phyloP scores from a whole-genome alignment of 495 filamentous ascomycete genomes.

The Aspergillus baeticus region DNA sequence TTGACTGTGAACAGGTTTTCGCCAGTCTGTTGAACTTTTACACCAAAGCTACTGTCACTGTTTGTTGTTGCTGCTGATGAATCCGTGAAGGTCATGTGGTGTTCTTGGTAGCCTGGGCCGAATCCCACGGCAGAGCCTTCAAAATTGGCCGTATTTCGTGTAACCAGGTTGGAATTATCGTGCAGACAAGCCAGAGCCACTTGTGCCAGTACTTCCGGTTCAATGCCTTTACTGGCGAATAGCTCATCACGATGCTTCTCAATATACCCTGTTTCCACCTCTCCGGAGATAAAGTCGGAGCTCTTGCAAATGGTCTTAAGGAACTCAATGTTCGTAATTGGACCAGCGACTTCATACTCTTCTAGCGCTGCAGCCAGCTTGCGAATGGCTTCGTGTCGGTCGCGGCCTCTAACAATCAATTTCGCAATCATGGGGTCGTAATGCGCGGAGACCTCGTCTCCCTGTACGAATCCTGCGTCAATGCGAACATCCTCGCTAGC shows the following conservation, averaged over 20 bases:
- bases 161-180: conserved; percentile 27
- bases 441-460: conserved; percentile 89
- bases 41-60: conserved; percentile 50
- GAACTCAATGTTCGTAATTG: conserved; percentile 96
- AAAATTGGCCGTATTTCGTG: conserved; percentile 21
- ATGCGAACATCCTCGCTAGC: conserved; percentile 72
- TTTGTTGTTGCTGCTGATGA: conserved; percentile 20
- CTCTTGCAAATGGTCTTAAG: conserved; percentile 81
- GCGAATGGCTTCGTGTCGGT: conserved; percentile 76
- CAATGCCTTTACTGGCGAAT: conserved; percentile 53
- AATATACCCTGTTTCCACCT: conserved; percentile 96
- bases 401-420: conserved; percentile 82
- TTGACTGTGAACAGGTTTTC: conserved; percentile 62
- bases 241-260: conserved; percentile 78
- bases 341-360: conserved; percentile 88
- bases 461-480: conserved; percentile 87
- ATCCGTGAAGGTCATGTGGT: conserved; percentile 54
- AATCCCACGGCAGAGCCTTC: conserved; percentile 50
- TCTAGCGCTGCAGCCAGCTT: conserved; percentile 80
- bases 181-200: conserved; percentile 73
- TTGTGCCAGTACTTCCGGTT: conserved; percentile 73
- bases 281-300: conserved; percentile 77
- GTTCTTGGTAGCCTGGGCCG: conserved; percentile 49
- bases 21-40: conserved; percentile 64
- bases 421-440: conserved; percentile 99